These are phyloP conservation scores for Aspergillus sp. DNA, from an alignment of 2,329 filamentous ascomycete genomes.

Conservation along the genomic window DNA sequence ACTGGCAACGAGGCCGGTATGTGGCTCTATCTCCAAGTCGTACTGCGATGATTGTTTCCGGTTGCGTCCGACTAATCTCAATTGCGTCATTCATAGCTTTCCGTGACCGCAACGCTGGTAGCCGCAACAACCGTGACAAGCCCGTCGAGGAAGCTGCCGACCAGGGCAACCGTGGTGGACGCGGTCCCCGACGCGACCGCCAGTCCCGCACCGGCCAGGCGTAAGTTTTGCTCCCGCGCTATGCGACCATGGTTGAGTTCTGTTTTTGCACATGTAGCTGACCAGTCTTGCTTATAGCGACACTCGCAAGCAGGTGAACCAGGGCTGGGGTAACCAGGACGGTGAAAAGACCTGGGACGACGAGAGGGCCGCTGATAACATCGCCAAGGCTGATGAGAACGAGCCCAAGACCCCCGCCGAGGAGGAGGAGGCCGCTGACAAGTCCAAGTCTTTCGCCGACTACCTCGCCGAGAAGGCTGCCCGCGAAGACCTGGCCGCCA, in stretches of 20 bases:
- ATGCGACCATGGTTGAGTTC: neutral
- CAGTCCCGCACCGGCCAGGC: conserved; percentile 61
- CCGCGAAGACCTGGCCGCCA: conserved; percentile 65
- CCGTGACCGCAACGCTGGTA: conserved; percentile 82
- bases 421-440: conserved; percentile 70
- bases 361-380: conserved; percentile 85
- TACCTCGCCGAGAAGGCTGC: conserved; percentile 76
- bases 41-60: neutral
- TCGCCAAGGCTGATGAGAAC: conserved; percentile 82
- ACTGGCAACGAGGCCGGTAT: conserved; percentile 84
- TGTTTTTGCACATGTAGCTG: neutral
- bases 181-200: conserved; percentile 57
- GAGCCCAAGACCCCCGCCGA: conserved; percentile 58
- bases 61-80: conserved; percentile 16
- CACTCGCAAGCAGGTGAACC: conserved; percentile 58
- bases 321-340: conserved; percentile 83
- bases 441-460: conserved; percentile 84
- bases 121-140: conserved; percentile 78
- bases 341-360: conserved; percentile 84
- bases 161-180: conserved; percentile 49
- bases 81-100: conserved; percentile 61
- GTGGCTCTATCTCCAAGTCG: conserved; percentile 38
- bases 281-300: conserved; percentile 30
- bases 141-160: conserved; percentile 66
- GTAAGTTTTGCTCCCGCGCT: conserved; percentile 44